Conservation (phyloP, 495 filamentous ascomycete genomes). For the Aspergillus ellipticus region DNA sequence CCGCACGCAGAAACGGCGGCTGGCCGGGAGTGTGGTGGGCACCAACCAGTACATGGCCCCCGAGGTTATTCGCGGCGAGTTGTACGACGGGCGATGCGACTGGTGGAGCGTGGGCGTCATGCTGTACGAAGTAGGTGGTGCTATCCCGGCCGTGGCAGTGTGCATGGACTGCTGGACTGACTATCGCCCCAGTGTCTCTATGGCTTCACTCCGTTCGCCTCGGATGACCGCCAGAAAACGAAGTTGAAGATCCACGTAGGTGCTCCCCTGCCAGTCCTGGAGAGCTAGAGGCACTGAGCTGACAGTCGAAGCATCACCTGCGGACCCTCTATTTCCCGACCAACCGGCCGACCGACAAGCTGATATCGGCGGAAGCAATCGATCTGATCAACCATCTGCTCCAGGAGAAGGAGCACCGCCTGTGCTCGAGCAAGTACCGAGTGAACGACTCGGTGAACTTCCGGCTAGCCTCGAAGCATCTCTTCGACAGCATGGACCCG, state of each 20-base stretch:
- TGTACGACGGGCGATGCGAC: conserved; percentile 89
- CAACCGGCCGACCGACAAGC: conserved; percentile 42
- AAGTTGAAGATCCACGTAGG: conserved; percentile 76
- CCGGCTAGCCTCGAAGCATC: conserved; percentile 30
- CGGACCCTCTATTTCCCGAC: conserved; percentile 59
- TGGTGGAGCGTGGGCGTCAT: conserved; percentile 97
- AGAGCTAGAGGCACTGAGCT: not conserved
- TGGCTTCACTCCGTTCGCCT: conserved; percentile 84
- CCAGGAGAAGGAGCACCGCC: conserved; percentile 68
- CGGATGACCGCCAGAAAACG: conserved; percentile 73
- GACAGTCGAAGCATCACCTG: conserved; percentile 43
- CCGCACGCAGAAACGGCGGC: conserved; percentile 63
- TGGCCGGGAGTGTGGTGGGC: conserved; percentile 84
- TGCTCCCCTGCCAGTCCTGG: conserved; percentile 5
- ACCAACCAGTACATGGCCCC: conserved; percentile 98
- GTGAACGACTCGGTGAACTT: conserved; percentile 52
- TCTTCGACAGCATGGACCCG: conserved; percentile 31
- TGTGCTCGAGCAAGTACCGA: conserved; percentile 69
- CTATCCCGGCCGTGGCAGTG: not conserved
- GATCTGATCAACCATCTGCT: conserved; percentile 75
- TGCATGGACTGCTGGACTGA: not conserved
- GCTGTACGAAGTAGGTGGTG: conserved; percentile 67
- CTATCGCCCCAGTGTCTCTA: conserved; percentile 66
- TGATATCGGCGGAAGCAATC: conserved; percentile 60
- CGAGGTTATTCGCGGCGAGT: conserved; percentile 77